A percentile compares a stretch with the other conserved stretches of the same genome.
phyloP scores from a whole-genome alignment of 225 moss, liverwort and hornwort species.

The Takakia lepidozioides region DNA sequence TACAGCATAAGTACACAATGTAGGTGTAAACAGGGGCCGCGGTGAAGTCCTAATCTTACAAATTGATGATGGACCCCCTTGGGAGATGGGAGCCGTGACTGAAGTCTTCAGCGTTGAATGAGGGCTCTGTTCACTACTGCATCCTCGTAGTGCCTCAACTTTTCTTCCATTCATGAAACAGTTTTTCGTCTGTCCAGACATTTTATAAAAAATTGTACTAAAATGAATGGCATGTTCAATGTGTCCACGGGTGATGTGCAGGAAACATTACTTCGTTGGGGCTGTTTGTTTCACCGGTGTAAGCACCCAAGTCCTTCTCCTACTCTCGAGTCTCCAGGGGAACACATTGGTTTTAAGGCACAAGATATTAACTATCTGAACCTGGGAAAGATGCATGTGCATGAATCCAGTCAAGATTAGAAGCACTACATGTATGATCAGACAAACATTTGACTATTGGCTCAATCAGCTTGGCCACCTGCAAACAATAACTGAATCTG shows the following conservation, averaged over 20 bases:
- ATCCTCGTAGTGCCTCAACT: too few species aligned
- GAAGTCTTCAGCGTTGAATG: too few species aligned
- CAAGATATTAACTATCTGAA: too few species aligned
- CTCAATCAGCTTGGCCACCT: neutral
- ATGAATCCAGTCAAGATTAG: neutral
- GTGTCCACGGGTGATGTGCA: slow-evolving; percentile 17
- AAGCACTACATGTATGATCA: neutral
- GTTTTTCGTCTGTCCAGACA: too few species aligned
- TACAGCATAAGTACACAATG: too few species aligned
- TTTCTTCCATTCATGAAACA: too few species aligned
- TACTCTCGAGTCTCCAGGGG: neutral
- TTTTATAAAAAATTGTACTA: too few species aligned
- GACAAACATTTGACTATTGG: neutral
- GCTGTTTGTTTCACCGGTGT: slow-evolving; percentile 82
- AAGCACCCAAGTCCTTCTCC: slow-evolving; percentile 12
- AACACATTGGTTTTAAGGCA: neutral
- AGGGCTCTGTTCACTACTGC: too few species aligned
- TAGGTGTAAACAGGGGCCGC: too few species aligned
- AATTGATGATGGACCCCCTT: too few species aligned
- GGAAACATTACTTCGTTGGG: slow-evolving; percentile 72
- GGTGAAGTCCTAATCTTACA: too few species aligned
- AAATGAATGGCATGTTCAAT: neutral
- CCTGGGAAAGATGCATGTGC: neutral
- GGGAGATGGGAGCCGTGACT: too few species aligned
- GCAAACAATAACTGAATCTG: neutral